Conservation (phyloP, 805 yeast genomes). For the Saccharomyces jurei region DNA sequence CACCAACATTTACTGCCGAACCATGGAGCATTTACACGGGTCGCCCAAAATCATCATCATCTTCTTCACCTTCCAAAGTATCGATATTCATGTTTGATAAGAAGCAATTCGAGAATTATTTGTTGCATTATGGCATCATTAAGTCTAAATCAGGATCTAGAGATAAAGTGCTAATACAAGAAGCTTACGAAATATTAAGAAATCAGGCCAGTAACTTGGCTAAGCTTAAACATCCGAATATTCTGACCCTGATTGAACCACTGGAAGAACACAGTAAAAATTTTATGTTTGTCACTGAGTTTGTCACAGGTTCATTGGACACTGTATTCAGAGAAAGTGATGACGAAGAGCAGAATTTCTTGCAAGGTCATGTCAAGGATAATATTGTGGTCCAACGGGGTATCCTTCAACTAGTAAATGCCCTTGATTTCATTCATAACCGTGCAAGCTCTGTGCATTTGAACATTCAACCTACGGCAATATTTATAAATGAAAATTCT, state of each 20-base stretch:
- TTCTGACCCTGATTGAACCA: slow-evolving; percentile 78
- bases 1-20: slow-evolving; percentile 64
- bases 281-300: slow-evolving; percentile 78
- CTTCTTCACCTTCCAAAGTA: slow-evolving; percentile 35
- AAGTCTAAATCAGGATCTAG: slow-evolving; percentile 33
- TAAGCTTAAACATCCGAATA: slow-evolving; percentile 81
- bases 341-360: slow-evolving; percentile 22
- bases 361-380: slow-evolving; percentile 46
- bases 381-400: slow-evolving; percentile 77
- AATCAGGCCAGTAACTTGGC: slow-evolving; percentile 65
- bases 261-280: slow-evolving; percentile 77
- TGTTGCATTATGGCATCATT: slow-evolving; percentile 43
- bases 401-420: slow-evolving; percentile 65
- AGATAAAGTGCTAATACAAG: slow-evolving; percentile 42
- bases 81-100: slow-evolving; percentile 87
- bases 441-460: slow-evolving; percentile 68
- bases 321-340: slow-evolving; percentile 33
- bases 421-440: slow-evolving; percentile 73
- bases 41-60: slow-evolving; percentile 54
- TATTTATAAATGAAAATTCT: slow-evolving; percentile 71
- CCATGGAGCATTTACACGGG: slow-evolving; percentile 86
- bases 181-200: slow-evolving; percentile 60
- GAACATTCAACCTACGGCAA: slow-evolving; percentile 68
- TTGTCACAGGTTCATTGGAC: slow-evolving; percentile 49
- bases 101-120: slow-evolving; percentile 53